Percentiles rank a stretch among this genome's conserved stretches.
Evolutionary conservation across 805 yeast species (phyloP).

Genomic region (Maudiozyma pseudohumilis): DNA sequence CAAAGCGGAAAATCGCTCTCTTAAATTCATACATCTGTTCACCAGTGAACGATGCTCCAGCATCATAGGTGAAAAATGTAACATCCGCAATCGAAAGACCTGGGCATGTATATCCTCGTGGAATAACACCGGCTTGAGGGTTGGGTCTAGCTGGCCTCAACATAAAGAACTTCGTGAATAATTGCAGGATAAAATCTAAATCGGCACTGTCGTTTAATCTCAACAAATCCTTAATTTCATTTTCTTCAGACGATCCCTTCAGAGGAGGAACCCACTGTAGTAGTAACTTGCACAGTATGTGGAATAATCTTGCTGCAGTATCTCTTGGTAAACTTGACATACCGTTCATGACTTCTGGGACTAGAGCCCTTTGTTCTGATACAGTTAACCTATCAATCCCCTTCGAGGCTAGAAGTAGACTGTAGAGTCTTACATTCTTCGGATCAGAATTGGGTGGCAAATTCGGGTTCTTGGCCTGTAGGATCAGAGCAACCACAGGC

Average conservation of each 20-base stretch:
- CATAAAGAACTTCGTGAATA: slow-evolving; percentile 48
- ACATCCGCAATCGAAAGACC: slow-evolving; percentile 53
- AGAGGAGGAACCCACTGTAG: slow-evolving; percentile 40
- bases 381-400: slow-evolving; percentile 48
- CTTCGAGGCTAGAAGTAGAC: slow-evolving; percentile 55
- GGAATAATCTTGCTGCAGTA: slow-evolving; percentile 50
- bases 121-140: slow-evolving; percentile 29
- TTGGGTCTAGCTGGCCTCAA: slow-evolving; percentile 38
- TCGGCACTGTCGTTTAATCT: slow-evolving; percentile 33
- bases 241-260: slow-evolving; percentile 37
- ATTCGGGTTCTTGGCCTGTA: slow-evolving; percentile 51
- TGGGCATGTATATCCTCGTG: slow-evolving; percentile 43
- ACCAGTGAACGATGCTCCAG: slow-evolving; percentile 51
- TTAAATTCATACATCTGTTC: slow-evolving; percentile 38
- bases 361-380: slow-evolving; percentile 31
- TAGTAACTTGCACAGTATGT: slow-evolving; percentile 47
- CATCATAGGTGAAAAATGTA: slow-evolving; percentile 54
- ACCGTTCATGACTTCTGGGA: slow-evolving; percentile 40
- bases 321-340: slow-evolving; percentile 33
- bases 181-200: slow-evolving; percentile 35
- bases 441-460: slow-evolving; percentile 35
- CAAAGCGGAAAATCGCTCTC: slow-evolving; percentile 29
- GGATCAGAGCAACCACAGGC: slow-evolving; percentile 53
- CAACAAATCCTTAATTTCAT: slow-evolving; percentile 27
- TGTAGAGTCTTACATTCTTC: slow-evolving; percentile 47